Base-by-base conservation (phyloP, 441 rosid genomes). In the Populus tomentosa region DNA sequence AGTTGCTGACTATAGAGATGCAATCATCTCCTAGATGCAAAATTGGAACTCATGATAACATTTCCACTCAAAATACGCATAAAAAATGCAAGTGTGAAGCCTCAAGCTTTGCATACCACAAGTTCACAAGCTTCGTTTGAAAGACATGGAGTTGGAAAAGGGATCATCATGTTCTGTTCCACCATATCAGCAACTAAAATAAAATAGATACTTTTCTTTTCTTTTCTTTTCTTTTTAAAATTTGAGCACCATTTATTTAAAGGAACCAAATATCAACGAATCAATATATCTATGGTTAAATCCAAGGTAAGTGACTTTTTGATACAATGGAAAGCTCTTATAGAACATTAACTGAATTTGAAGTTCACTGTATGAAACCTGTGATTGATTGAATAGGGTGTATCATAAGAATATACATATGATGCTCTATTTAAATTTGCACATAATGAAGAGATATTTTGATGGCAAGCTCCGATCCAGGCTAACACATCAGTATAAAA, bases 11-110 rank as follows among this genome's bases (percentile, higher is more conserved):
- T 32, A 95, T 90, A 24, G 99, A 95, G 81, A 95, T 82, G 81
- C 99, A 93, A 71, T 95, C 99, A 84, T 95, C 99, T 75, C 99
- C 99, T 95, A 83, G 76, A 78, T 77, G 76, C 75, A 86, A 61
- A 81, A 65, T 81, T 76, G 50, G 7, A 84, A 69, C 70, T 40
- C 56, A 46, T 24, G 74, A 83, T 53, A 76, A 59, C 7, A 23
- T 11, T 63, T n/a, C 73, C 71, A 68, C 35, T 10, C 21, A 64
- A 78, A 26, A 9, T 28, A 67, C 26, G 67, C 14, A 7, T 33
- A 50, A 65, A 35, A 46, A 56, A 40, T 30, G 16, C n/a, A 69
- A 40, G 35, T n/a, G 23, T 20, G 24, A 28, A 79, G 53, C 61
- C 23, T 13, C 9, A 13, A 2, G 20, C 24, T 33, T 21, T 53